A percentile compares a stretch with the other conserved stretches of the same genome.
phyloP scores from a whole-genome alignment of 805 yeast genomes.

The Yamadazyma endophytica region DNA sequence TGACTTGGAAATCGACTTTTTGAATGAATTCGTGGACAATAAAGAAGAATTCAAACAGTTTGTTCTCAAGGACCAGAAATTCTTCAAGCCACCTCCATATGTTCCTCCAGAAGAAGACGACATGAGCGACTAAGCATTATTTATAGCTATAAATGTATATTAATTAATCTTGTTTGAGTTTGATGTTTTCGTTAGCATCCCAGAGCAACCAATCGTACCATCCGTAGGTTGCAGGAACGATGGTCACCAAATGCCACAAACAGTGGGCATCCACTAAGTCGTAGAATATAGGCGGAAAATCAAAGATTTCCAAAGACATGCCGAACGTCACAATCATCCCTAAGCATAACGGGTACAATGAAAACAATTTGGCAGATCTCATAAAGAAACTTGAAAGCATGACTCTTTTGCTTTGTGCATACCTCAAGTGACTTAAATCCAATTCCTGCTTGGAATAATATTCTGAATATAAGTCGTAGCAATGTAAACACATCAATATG shows the following conservation, averaged over 20 bases:
- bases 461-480: constrained; percentile 28
- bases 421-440: constrained; percentile 23
- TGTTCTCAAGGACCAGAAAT: constrained; percentile 58
- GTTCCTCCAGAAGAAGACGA: constrained; percentile 41
- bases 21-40: constrained; percentile 71
- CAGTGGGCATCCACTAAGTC: constrained; percentile 88
- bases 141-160: background rate
- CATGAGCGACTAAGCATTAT: background rate
- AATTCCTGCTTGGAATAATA: constrained; percentile 17
- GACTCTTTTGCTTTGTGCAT: constrained; percentile 17
- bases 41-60: constrained; percentile 44
- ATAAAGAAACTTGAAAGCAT: constrained; percentile 28
- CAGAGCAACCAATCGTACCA: constrained; percentile 46
- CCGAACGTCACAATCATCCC: constrained; percentile 54
- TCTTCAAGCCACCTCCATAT: constrained; percentile 68
- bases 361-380: constrained; percentile 33
- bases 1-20: constrained; percentile 83
- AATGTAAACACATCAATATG: constrained; percentile 25
- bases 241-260: constrained; percentile 88
- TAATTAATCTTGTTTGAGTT: constrained; percentile 9
- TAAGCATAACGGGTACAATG: constrained; percentile 35
- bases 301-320: constrained; percentile 87
- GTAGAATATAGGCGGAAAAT: constrained; percentile 65
- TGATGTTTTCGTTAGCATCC: constrained; percentile 34
- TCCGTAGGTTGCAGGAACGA: constrained; percentile 38